Base-by-base conservation (phyloP, 2,329 filamentous ascomycete genomes). In the Fusarium sp. region DNA sequence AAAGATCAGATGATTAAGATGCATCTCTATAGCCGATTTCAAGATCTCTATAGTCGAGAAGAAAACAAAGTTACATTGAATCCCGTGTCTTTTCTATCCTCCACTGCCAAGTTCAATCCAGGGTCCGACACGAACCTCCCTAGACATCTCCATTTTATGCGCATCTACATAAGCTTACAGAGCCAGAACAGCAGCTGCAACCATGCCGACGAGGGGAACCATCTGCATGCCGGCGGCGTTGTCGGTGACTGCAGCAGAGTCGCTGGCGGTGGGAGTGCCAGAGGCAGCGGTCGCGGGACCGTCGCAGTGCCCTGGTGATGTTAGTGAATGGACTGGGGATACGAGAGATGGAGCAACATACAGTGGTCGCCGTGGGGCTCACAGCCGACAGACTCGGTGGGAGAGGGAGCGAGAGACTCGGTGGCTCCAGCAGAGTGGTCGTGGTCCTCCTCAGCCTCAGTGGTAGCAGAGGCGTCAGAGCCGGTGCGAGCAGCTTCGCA, bases 321-420 rank as follows among this genome's bases (percentile, higher is more conserved):
- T 48, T 9, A 58, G 55, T 31, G 8, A 9, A 6, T 3, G 8
- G 7, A 28, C 15, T 31, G 9, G 3, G 10, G 5, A 5, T 10
- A 20, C 18, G 1, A 13, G 6, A 3, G 3, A 6, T 1, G n/a
- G 3, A 20, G 18, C 18, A 20, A 20, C 18, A 20, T 55, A 70
- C 66, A 74, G 67, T 75, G 72, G 53, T 75, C 72, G 10, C 72
- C 71, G 22, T 75, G 71, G 42, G 71, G 54, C 6, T 72, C 64
- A 1, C 72, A 74, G 7, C 72, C 72, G 6, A 64, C 39, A 1
- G 72, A 74, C 58, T 74, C 72, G 39, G 72, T 75, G 10, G 72
- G 72, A 36, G 63, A 69, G 7, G 72, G 61, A 10, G 38, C 40
- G 0, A 60, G 44, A 7, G 62, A 49, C 15, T 52, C 49, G 8